A percentile compares a stretch with the other conserved stretches of the same genome.
Conservation (phyloP, 1,139 yeast species). For the Yamadazyma atmosphaerica region DNA sequence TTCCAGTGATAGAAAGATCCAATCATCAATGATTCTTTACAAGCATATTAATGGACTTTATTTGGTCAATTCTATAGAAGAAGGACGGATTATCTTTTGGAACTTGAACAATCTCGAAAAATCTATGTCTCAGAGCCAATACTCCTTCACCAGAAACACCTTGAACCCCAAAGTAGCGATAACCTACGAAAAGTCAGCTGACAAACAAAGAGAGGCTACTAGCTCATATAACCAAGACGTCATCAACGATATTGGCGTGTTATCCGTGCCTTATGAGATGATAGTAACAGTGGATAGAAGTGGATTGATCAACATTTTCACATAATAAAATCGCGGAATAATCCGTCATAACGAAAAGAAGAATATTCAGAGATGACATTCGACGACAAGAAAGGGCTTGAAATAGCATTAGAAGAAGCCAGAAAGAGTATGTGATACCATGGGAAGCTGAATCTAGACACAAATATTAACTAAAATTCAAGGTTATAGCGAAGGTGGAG, state of each 20-base stretch:
- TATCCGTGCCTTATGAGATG: conserved; percentile 57
- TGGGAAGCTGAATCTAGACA: not conserved
- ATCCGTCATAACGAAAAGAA: too few species aligned
- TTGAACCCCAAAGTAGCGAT: conserved; percentile 9
- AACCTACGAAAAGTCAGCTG: conserved; percentile 8
- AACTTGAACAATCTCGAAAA: conserved; percentile 23
- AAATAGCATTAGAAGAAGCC: conserved; percentile 75
- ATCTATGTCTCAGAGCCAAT: conserved; percentile 23
- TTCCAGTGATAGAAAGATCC: not conserved
- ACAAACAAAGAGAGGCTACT: conserved; percentile 5
- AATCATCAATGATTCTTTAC: conserved; percentile 6
- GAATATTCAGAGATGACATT: conserved; percentile 37
- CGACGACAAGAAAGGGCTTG: conserved; percentile 65
- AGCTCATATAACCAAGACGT: conserved; percentile 29
- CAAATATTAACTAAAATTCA: conserved; percentile 12
- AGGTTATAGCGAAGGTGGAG: conserved; percentile 83
- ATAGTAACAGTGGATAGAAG: conserved; percentile 62
- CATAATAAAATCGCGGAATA: too few species aligned
- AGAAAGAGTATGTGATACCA: conserved; percentile 43
- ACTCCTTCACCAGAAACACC: conserved; percentile 15
- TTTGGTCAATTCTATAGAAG: conserved; percentile 29
- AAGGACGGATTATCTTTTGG: conserved; percentile 34
- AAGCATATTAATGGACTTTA: conserved; percentile 10
- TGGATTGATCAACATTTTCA: conserved; percentile 59
- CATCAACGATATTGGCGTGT: conserved; percentile 48